These are phyloP conservation scores for Thalassiosira exigua DNA, from an alignment of 352 stramenopile species.

Conservation along the genomic window DNA sequence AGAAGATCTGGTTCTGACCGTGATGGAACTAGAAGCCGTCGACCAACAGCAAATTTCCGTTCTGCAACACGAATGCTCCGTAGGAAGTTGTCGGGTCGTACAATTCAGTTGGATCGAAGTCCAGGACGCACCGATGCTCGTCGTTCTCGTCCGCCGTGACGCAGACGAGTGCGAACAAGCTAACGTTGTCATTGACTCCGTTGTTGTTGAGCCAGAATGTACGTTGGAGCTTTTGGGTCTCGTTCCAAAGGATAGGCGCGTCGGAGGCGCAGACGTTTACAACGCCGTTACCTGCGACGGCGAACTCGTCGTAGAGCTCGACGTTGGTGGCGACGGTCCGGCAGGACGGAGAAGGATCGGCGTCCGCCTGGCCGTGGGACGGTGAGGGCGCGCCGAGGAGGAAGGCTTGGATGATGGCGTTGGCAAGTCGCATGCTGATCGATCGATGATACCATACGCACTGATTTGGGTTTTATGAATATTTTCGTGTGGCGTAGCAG, in stretches of 20 bases:
- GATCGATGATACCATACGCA: too few species aligned
- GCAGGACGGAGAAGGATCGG: not conserved
- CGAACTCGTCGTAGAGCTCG: constrained; percentile 1
- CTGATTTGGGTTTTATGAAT: too few species aligned
- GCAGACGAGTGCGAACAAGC: not conserved
- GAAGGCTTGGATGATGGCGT: not conserved
- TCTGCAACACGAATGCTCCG: not conserved
- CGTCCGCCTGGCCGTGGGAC: not conserved
- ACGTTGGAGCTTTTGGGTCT: not conserved
- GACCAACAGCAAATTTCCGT: not conserved
- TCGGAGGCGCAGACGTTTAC: constrained; percentile 2
- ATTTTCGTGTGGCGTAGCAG: too few species aligned
- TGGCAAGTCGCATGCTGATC: constrained; percentile 2
- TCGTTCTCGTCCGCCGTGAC: not conserved
- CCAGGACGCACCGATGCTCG: not conserved
- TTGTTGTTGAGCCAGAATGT: not conserved
- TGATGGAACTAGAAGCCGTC: constrained; percentile 2
- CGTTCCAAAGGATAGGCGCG: constrained; percentile 1
- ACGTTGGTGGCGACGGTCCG: not conserved
- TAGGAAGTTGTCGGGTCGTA: not conserved
- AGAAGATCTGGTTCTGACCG: constrained; percentile 4
- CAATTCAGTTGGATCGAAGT: not conserved
- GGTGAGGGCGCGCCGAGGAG: not conserved
- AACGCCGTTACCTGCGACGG: not conserved
- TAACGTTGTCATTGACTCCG: not conserved